phyloP scores from a whole-genome alignment of 768 basidiomycete genomes.

The Tubosaeta sp. region DNA sequence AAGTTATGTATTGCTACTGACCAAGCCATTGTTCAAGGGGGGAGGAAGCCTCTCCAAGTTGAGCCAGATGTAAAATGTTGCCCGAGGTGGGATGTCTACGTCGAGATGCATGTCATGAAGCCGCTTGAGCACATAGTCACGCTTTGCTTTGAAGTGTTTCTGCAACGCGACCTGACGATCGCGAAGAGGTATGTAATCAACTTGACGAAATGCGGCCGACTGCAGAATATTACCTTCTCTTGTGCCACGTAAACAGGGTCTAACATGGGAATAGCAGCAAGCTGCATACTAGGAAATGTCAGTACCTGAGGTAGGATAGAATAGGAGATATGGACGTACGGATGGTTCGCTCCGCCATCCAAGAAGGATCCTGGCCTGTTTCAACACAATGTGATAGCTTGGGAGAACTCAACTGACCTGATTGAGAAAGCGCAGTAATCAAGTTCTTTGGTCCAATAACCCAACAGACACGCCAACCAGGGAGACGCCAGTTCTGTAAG shows the following conservation, averaged over 20 bases:
- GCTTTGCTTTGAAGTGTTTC: conserved; percentile 86
- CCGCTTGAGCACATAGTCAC: conserved; percentile 84
- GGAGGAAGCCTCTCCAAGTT: conserved; percentile 74
- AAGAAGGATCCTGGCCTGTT: conserved; percentile 66
- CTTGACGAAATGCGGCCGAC: neutral
- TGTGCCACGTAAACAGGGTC: conserved; percentile 60
- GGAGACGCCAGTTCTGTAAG: conserved; percentile 85
- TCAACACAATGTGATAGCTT: neutral
- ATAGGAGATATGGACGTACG: conserved; percentile 44
- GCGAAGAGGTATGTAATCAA: neutral
- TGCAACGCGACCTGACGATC: conserved; percentile 67
- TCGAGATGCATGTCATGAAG: conserved; percentile 74
- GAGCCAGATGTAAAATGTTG: conserved; percentile 95
- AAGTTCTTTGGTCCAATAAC: conserved; percentile 88
- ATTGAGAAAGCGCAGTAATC: conserved; percentile 87
- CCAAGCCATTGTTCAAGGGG: conserved; percentile 86
- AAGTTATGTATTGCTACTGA: conserved; percentile 30
- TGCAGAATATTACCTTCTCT: conserved; percentile 53
- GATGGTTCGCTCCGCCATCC: conserved; percentile 92
- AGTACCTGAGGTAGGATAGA: neutral
- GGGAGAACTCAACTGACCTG: conserved; percentile 39
- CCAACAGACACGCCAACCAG: conserved; percentile 94
- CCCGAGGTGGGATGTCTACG: conserved; percentile 68
- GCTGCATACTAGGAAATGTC: conserved; percentile 56
- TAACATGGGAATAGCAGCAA: conserved; percentile 82